A percentile compares a stretch with the other conserved stretches of the same genome.
These are phyloP conservation scores for Phaeosphaeriaceae sp. DNA, from an alignment of 2,329 filamentous ascomycete genomes.

Conservation along the genomic window DNA sequence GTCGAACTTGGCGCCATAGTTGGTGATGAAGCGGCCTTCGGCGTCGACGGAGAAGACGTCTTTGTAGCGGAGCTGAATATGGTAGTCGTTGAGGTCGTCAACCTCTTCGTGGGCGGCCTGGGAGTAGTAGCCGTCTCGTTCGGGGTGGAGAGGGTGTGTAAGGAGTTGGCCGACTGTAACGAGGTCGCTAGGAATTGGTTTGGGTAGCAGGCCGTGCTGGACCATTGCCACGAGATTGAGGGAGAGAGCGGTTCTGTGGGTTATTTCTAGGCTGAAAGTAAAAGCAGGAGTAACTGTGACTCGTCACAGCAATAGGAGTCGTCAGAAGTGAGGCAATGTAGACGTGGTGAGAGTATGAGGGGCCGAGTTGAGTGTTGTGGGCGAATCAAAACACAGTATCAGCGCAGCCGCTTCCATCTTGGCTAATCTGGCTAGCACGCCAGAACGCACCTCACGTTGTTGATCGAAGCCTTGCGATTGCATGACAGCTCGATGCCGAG, in stretches of 20 bases:
- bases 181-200: constrained; percentile 43
- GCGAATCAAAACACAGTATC: constrained; percentile 26
- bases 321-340: constrained; percentile 2
- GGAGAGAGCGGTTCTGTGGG: neutral
- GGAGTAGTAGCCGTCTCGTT: constrained; percentile 46
- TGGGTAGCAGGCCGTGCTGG: constrained; percentile 45
- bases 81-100: constrained; percentile 49
- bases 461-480: constrained; percentile 28
- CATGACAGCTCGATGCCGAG: constrained; percentile 12
- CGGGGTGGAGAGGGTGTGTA: constrained; percentile 46
- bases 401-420: constrained; percentile 22
- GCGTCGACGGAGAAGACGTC: constrained; percentile 46
- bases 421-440: constrained; percentile 26
- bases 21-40: constrained; percentile 47
- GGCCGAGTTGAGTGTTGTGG: constrained; percentile 9
- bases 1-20: constrained; percentile 49
- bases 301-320: constrained; percentile 1
- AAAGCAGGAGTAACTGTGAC: neutral
- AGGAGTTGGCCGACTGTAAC: constrained; percentile 47
- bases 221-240: constrained; percentile 30
- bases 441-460: constrained; percentile 24
- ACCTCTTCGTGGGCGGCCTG: constrained; percentile 39
- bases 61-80: constrained; percentile 49
- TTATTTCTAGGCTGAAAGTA: neutral
- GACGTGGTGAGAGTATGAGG: constrained; percentile 14